These are phyloP conservation scores for Austroboletus novae-zelandiae DNA, from an alignment of 1,284 basidiomycete genomes.

Conservation along the genomic window DNA sequence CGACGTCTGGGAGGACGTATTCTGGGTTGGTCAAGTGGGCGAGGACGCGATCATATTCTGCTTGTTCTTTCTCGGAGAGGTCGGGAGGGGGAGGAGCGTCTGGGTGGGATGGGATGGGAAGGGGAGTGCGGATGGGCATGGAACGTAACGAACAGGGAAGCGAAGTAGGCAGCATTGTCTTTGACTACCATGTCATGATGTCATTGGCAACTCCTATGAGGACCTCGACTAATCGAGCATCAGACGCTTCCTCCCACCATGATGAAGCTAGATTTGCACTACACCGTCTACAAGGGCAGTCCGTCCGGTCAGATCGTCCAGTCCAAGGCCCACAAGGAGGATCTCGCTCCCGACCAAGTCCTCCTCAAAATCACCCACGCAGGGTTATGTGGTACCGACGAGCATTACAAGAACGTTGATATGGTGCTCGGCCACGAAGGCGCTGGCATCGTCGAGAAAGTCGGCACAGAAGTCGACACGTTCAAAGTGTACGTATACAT, in stretches of 20 bases:
- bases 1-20: constrained; percentile 51
- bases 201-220: no score
- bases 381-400: constrained; percentile 50
- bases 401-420: constrained; percentile 32
- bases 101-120: constrained; percentile 28
- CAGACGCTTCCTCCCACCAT: background rate
- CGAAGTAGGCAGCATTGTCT: no score
- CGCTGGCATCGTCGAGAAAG: constrained; percentile 29
- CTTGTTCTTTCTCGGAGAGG: constrained; percentile 48
- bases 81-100: constrained; percentile 34
- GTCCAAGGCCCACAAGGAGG: constrained; percentile 11
- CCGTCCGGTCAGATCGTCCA: constrained; percentile 17
- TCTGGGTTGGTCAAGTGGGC: constrained; percentile 52
- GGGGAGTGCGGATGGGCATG: constrained; percentile 18
- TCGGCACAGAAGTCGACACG: constrained; percentile 27
- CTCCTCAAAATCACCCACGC: constrained; percentile 40
- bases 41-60: constrained; percentile 54
- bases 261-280: constrained; percentile 24
- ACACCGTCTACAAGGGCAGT: constrained; percentile 30
- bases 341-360: constrained; percentile 32
- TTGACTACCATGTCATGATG: no score
- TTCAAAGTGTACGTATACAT: constrained; percentile 30
- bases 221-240: no score
- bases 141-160: no score
- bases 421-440: constrained; percentile 42